phyloP scores from a whole-genome alignment of 2,329 filamentous ascomycete genomes.

The Cladosporium sp. region DNA sequence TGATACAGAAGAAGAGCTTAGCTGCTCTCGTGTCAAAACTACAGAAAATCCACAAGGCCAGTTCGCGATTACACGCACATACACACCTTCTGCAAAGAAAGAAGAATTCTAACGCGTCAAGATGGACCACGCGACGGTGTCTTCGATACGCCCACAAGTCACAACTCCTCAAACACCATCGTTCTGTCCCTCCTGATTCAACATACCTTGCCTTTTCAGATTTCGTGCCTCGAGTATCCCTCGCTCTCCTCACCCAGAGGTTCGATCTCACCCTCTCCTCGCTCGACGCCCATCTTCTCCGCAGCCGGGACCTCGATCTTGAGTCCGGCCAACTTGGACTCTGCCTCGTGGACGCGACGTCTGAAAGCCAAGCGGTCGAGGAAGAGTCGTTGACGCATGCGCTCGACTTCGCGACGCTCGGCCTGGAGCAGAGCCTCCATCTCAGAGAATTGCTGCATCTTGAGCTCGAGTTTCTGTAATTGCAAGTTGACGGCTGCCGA shows the following conservation, averaged over 20 bases:
- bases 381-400: slow-evolving; percentile 89
- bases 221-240: slow-evolving; percentile 16
- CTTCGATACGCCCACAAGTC: neutral
- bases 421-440: slow-evolving; percentile 91
- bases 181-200: slow-evolving; percentile 1
- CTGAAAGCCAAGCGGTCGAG: slow-evolving; percentile 89
- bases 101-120: neutral
- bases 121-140: neutral
- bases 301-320: slow-evolving; percentile 13
- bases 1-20: slow-evolving; percentile 11
- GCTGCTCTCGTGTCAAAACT: neutral
- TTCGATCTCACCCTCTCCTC: slow-evolving; percentile 8
- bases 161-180: slow-evolving; percentile 14
- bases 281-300: slow-evolving; percentile 18
- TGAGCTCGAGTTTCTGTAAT: slow-evolving; percentile 93
- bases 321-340: slow-evolving; percentile 51
- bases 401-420: slow-evolving; percentile 88
- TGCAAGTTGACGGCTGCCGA: slow-evolving; percentile 90
- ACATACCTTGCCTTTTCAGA: neutral
- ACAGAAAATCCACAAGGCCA: neutral
- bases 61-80: slow-evolving; percentile 1
- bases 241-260: slow-evolving; percentile 14
- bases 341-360: slow-evolving; percentile 78
- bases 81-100: neutral
- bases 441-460: slow-evolving; percentile 93